Evolutionary conservation across 1,284 basidiomycete species (phyloP), one percentile per base, ranked within the genome.

Genomic region (Cutaneotrichosporon cyanovorans): DNA sequence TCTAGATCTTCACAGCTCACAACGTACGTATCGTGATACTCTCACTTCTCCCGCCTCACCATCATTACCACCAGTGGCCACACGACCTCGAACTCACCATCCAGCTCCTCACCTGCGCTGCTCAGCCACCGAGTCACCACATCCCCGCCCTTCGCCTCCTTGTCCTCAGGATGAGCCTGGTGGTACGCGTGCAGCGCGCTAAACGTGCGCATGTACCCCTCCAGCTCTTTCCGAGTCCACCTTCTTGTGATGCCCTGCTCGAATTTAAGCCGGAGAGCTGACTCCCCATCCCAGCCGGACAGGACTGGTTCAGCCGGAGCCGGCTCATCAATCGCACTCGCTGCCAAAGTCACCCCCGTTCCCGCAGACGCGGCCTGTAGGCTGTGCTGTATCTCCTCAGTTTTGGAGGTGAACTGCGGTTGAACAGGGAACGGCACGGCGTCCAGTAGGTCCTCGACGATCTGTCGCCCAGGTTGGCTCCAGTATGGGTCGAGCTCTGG

Each of bases 381-480:
- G 33, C 47, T 65, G 40, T 66, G 62, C 51, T 67, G 68, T 35
- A 48, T 12, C 5, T 38, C 34, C 7, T 39, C 16, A 5, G 42
- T 40, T 2, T 12, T 2, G 5, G 11, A 18, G 6, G 25, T 34
- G n/a, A n/a, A 20, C 9, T 23, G 25, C n/a, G 51, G 47, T 53
- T 25, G 57, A 45, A 69, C 60, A 0, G 84, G 80, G 49, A 80
- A 77, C 0, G 84, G 83, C 12, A 90, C 76, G 23, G 79, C 80
- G 7, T 79, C 71, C 0, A 90, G 76, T 55, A 85, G 80, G 10
- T 77, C 77, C 40, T 87, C 84, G 16, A 90, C 73, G 53, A 89
- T 84, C 0, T 76, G 76, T 9, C 88, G 76, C 2, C 88, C 87
- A 0, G 87, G 88, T 42, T 83, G 81, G 55, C 87, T 77, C 79